Evolutionary conservation across 2,329 filamentous ascomycete genomes (phyloP), one percentile per base, ranked within the genome.

Genomic region (Truncatella angustata): DNA sequence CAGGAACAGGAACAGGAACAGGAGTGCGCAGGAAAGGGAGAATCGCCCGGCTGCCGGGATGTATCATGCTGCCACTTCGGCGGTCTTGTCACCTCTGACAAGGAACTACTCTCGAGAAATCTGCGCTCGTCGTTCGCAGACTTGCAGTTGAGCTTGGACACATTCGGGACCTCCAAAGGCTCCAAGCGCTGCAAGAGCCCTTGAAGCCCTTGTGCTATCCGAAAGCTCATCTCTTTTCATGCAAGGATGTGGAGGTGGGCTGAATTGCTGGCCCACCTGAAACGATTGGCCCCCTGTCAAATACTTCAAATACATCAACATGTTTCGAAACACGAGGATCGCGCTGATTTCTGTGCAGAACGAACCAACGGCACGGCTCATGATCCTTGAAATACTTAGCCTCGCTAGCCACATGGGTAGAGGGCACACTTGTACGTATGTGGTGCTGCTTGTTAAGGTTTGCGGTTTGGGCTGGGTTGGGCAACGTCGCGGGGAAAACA

Each of bases 171-270:
- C 20, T 18, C 16, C 16, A 21, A 18, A 18, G n/a, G 20, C 24
- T 24, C 21, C 47, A 50, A 50, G 47, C 16, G 24, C 46, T 49
- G 46, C 46, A 49, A 49, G 46, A 20, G n/a, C n/a, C n/a, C n/a
- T n/a, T n/a, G n/a, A n/a, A 32, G 28, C 18, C 47, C 47, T 50
- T 50, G 20, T 14, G 16, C 36, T 36, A 34, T 42, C 47, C 16
- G 23, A 39, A n/a, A 50, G 47, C 47, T 50, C 47, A 50, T 50
- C 47, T 50, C 36, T 40, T 44, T 37, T 50, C 35, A 50, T 50
- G 47, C 47, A 50, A 34, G 47, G 47, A 50, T 50, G 36, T 40
- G 46, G 46, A 49, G 46, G 44, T 34, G 46, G 46, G 46, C 46
- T 49, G 30, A 49, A 49, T 37, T 37, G 46, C n/a, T 16, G 47